phyloP scores from a whole-genome alignment of 2,329 filamentous ascomycete genomes.

The Fulvia fulva region DNA sequence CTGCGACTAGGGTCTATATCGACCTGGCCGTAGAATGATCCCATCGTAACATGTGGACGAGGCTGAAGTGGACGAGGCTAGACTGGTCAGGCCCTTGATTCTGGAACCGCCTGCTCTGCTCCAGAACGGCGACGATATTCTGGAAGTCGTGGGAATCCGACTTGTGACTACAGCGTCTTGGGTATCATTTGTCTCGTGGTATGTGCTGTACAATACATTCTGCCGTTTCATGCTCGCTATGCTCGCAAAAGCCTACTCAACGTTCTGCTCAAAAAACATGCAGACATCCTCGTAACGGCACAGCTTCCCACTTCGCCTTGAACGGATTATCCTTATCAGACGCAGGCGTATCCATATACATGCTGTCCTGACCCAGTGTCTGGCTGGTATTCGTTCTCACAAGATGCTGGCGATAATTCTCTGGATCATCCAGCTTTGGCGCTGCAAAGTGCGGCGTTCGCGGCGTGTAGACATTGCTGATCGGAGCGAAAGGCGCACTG shows the following conservation, averaged over 20 bases:
- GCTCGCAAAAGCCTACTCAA: background rate
- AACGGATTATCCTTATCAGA: constrained; percentile 19
- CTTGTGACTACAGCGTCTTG: no score
- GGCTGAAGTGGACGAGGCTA: no score
- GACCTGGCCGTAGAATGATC: no score
- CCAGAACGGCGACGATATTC: no score
- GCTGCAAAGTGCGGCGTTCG: constrained; percentile 18
- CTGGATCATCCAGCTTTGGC: constrained; percentile 10
- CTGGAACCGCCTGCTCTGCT: no score
- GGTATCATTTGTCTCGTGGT: background rate
- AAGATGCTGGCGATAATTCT: constrained; percentile 14
- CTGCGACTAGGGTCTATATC: no score
- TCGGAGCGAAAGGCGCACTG: constrained; percentile 14
- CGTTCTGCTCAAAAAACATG: background rate
- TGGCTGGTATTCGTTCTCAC: constrained; percentile 1
- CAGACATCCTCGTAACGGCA: constrained; percentile 10
- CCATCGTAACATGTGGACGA: no score
- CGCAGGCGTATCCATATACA: constrained; percentile 21
- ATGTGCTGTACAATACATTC: background rate
- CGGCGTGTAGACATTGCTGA: constrained; percentile 20
- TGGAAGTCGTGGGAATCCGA: no score
- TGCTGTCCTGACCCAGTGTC: constrained; percentile 10
- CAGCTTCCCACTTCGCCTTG: constrained; percentile 21
- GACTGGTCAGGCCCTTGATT: no score
- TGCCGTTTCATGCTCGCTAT: background rate